Conservation (phyloP, 345 rosid genomes). For the Cochlearia excelsa region DNA sequence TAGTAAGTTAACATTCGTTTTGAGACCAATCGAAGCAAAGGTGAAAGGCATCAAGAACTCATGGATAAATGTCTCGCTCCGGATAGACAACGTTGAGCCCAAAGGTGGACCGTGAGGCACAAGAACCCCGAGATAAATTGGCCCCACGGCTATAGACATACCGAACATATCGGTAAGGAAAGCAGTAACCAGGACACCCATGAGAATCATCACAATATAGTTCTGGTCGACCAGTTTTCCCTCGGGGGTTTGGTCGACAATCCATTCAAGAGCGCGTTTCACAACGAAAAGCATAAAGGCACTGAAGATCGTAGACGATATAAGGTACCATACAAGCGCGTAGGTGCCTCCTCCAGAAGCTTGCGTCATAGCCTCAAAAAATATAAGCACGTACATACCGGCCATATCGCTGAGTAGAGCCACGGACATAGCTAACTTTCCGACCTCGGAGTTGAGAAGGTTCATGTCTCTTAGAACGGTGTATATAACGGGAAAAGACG, state of each 20-base stretch:
- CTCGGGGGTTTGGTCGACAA: conserved; percentile 49
- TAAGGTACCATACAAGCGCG: conserved; percentile 37
- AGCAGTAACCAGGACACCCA: conserved; percentile 45
- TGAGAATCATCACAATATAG: conserved; percentile 42
- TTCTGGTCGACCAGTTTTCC: conserved; percentile 53
- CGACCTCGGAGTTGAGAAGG: conserved; percentile 60
- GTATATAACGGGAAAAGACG: conserved; percentile 48
- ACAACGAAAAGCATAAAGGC: conserved; percentile 36
- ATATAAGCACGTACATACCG: conserved; percentile 29
- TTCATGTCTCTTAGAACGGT: conserved; percentile 53
- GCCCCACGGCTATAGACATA: conserved; percentile 53
- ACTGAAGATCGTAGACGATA: conserved; percentile 21
- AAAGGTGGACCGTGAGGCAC: conserved; percentile 72
- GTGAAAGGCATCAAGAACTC: conserved; percentile 64
- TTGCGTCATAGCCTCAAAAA: conserved; percentile 45
- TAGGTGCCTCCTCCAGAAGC: conserved; percentile 18
- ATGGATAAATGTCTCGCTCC: conserved; percentile 50
- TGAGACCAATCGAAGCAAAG: conserved; percentile 51
- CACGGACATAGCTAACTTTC: conserved; percentile 49
- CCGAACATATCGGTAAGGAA: conserved; percentile 74
- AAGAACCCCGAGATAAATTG: conserved; percentile 55
- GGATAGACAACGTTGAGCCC: conserved; percentile 49
- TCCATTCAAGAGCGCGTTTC: conserved; percentile 38
- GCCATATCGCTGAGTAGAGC: conserved; percentile 44
- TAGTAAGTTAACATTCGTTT: conserved; percentile 45